Conservation (phyloP, 2,329 filamentous ascomycete species). For the Sarocladium strictum region DNA sequence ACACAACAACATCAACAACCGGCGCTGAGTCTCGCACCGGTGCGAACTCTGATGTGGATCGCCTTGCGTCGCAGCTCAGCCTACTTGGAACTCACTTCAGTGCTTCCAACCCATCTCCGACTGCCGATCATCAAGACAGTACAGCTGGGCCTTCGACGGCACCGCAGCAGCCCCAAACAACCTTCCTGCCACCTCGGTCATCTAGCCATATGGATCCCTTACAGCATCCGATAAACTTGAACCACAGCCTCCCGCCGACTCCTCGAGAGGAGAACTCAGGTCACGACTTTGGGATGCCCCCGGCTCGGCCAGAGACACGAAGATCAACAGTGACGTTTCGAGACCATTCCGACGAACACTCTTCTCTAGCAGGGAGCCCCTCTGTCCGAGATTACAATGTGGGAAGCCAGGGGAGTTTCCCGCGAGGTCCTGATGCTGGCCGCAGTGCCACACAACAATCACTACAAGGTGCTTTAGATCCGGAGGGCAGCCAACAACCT, state of each 20-base stretch:
- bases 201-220: background rate
- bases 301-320: background rate
- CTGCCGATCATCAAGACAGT: background rate
- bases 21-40: background rate
- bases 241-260: slow-evolving; percentile 5
- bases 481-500: slow-evolving; percentile 11
- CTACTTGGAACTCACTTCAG: background rate
- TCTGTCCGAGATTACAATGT: background rate
- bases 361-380: background rate
- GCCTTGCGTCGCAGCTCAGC: background rate
- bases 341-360: background rate
- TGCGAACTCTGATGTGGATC: background rate
- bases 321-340: slow-evolving; percentile 1
- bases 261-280: background rate
- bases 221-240: background rate
- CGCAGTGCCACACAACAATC: background rate
- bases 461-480: background rate
- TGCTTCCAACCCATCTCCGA: background rate
- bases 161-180: background rate
- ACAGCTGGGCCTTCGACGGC: background rate
- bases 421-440: background rate
- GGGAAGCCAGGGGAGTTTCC: slow-evolving; percentile 9
- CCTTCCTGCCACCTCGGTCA: background rate
- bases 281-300: background rate
- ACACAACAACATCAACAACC: background rate